Evolutionary conservation across 2,329 filamentous ascomycete species (phyloP).

Genomic region (Botrytis hyacinthi): DNA sequence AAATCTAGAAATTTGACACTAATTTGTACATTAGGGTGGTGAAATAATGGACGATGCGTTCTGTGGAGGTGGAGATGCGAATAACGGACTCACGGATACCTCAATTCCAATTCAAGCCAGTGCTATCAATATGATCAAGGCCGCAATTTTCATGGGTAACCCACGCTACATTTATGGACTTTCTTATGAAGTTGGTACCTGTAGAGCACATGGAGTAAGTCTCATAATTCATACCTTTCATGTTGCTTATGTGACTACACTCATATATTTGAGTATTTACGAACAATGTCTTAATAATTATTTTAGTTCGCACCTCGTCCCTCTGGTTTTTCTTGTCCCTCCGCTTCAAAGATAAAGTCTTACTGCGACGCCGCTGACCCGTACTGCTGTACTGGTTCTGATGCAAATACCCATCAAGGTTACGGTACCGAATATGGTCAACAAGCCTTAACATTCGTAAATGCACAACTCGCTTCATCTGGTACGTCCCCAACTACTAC

Average conservation of each 20-base stretch:
- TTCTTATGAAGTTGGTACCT: constrained; percentile 61
- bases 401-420: constrained; percentile 53
- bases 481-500: constrained; percentile 17
- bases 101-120: constrained; percentile 45
- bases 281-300: constrained; percentile 12
- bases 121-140: constrained; percentile 57
- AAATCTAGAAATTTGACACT: constrained; percentile 14
- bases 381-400: constrained; percentile 60
- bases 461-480: constrained; percentile 46
- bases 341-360: constrained; percentile 54
- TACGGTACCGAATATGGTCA: constrained; percentile 57
- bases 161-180: constrained; percentile 56
- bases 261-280: too few species aligned
- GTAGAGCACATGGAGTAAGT: constrained; percentile 57
- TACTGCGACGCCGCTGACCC: constrained; percentile 61
- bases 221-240: not conserved
- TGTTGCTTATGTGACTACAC: not conserved
- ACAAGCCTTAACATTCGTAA: constrained; percentile 55
- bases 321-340: constrained; percentile 52
- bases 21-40: constrained; percentile 47
- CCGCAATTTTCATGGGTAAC: constrained; percentile 63
- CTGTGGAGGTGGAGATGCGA: constrained; percentile 54
- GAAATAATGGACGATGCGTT: constrained; percentile 63
- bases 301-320: constrained; percentile 55
- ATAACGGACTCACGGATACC: constrained; percentile 47